A percentile compares a stretch with the other conserved stretches of the same genome.
These are phyloP conservation scores for Blastocystis sp. DNA, from an alignment of 352 stramenopile genomes.

Conservation along the genomic window DNA sequence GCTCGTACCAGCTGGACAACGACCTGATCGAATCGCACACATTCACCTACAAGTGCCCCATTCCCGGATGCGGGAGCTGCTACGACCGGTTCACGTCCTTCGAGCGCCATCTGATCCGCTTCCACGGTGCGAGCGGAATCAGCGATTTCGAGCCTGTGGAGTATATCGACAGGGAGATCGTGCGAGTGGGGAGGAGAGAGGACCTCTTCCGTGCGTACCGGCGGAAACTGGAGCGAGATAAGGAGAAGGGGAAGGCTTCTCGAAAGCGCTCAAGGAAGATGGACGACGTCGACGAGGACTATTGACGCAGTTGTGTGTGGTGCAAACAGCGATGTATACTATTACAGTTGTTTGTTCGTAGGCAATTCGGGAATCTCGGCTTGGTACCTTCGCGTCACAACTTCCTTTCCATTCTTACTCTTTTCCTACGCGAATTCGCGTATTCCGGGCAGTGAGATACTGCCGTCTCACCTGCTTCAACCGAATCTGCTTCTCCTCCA, in stretches of 20 bases:
- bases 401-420: background rate
- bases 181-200: background rate
- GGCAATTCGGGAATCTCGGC: conserved; percentile 54
- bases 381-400: conserved; percentile 28
- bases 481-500: conserved; percentile 26
- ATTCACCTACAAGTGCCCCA: background rate
- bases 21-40: background rate
- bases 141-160: background rate
- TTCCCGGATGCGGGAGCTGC: background rate
- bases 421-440: conserved; percentile 32
- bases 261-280: background rate
- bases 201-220: background rate
- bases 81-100: conserved; percentile 16
- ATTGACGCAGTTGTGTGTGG: background rate
- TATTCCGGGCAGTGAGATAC: conserved; percentile 53
- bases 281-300: background rate
- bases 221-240: background rate
- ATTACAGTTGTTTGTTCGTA: conserved; percentile 26
- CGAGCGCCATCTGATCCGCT: background rate
- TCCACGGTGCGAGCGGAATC: background rate
- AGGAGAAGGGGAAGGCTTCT: background rate
- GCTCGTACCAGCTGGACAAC: conserved; percentile 8
- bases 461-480: conserved; percentile 1
- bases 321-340: background rate
- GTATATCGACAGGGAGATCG: conserved; percentile 6